These are phyloP conservation scores for Daldinia caldariorum DNA, from an alignment of 495 filamentous ascomycete species.

Conservation along the genomic window DNA sequence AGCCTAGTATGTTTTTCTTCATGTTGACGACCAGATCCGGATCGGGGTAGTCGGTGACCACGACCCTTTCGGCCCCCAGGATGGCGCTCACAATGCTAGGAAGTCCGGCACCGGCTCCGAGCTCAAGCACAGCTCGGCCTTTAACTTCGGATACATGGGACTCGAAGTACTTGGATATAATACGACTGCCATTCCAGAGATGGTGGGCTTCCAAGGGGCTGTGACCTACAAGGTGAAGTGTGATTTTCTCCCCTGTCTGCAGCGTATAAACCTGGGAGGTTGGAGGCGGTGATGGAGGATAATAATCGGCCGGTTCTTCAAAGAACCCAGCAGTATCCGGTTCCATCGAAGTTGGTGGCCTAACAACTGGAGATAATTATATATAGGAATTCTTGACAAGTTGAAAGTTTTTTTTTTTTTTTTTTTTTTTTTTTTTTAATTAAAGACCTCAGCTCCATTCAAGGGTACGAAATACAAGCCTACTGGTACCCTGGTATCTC, in stretches of 20 bases:
- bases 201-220: constrained; percentile 92
- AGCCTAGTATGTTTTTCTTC: constrained; percentile 70
- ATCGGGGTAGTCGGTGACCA: constrained; percentile 92
- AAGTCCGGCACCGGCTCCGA: constrained; percentile 88
- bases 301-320: constrained; percentile 80
- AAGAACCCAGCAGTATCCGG: constrained; percentile 68
- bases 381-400: background rate
- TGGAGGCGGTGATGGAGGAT: constrained; percentile 72
- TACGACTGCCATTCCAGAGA: constrained; percentile 87
- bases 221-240: constrained; percentile 84
- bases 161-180: constrained; percentile 81
- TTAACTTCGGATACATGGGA: constrained; percentile 65
- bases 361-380: background rate
- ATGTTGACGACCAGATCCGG: constrained; percentile 80
- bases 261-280: constrained; percentile 75
- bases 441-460: background rate
- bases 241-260: constrained; percentile 70
- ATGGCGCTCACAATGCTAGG: constrained; percentile 80
- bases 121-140: constrained; percentile 78
- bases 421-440: background rate
- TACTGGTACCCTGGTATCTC: too few species aligned
- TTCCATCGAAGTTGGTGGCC: constrained; percentile 26
- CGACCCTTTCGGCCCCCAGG: constrained; percentile 72
- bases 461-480: background rate
- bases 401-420: background rate